Evolutionary conservation across 164 flowering plant genomes (phyloP).

Genomic region (Nymphaea thermarum): DNA sequence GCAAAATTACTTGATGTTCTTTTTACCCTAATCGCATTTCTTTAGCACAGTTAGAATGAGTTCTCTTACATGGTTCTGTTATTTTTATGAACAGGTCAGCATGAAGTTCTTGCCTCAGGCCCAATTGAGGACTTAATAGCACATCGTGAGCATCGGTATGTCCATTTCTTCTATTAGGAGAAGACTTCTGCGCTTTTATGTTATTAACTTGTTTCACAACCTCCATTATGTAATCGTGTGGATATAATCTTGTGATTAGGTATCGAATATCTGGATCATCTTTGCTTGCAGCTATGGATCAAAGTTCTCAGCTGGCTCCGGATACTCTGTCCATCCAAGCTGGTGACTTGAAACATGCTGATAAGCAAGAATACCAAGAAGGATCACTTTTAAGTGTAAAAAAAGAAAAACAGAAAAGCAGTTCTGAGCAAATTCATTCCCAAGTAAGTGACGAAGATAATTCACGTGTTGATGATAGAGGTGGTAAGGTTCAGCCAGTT

Average conservation of each 20-base stretch:
- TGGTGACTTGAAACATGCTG: slow-evolving; percentile 28
- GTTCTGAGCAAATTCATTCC: slow-evolving; percentile 26
- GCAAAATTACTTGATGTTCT: too few relatives aligned
- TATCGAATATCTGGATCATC: slow-evolving; percentile 98
- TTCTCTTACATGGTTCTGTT: too few relatives aligned
- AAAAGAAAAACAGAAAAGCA: slow-evolving; percentile 26
- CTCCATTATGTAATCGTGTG: slow-evolving; percentile 1
- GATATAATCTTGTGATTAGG: slow-evolving; percentile 25
- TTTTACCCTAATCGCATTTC: too few relatives aligned
- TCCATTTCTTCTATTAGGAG: neutral
- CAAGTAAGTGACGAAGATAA: slow-evolving; percentile 39
- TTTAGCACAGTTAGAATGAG: too few relatives aligned
- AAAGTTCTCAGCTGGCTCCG: slow-evolving; percentile 66
- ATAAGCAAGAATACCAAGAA: slow-evolving; percentile 48
- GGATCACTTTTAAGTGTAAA: slow-evolving; percentile 23
- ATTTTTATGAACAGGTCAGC: slow-evolving; percentile 53
- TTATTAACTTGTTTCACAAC: slow-evolving; percentile 1
- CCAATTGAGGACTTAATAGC: slow-evolving; percentile 98
- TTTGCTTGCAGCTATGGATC: slow-evolving; percentile 98
- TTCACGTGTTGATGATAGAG: slow-evolving; percentile 64
- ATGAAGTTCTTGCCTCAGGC: slow-evolving; percentile 98
- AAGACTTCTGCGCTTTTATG: neutral
- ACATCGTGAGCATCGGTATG: slow-evolving; percentile 96
- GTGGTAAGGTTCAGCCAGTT: slow-evolving; percentile 69
- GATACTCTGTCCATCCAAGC: slow-evolving; percentile 35